Base-by-base conservation (phyloP, 805 yeast species). In the Starmerella powellii region DNA sequence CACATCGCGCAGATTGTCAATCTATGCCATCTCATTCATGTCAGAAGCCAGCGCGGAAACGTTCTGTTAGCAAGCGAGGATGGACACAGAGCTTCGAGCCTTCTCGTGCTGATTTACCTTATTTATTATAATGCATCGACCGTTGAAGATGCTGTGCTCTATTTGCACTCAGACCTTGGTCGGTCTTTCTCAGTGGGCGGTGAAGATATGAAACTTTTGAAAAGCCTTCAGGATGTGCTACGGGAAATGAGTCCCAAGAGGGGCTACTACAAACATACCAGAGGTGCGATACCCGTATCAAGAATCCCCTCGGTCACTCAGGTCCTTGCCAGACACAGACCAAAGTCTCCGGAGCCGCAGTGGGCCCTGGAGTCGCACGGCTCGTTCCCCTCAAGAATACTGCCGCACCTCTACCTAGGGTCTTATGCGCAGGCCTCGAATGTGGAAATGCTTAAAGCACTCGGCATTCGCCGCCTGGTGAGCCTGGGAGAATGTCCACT, bases 11-110 rank as follows among this genome's bases (percentile, higher is more conserved):
- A 16, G 13, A 6, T 40, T 16, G 8, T 31, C 15, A 20, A 30
- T 16, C 13, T 36, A 19, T 36, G 32, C 37, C 15, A 18, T 17
- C 18, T 41, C 15, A 23, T 37, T 6, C 19, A 23, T 28, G 18
- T n/a, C 5, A 17, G 35, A 2, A 31, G 33, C 34, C 31, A 24
- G 24, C 19, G 11, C 13, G 17, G 29, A 6, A 20, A 40, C 34
- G 19, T 41, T 20, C 66, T 87, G 46, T 64, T 87, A 8, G 79
- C 76, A 56, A 85, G 95, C 55, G 73, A 82, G 2, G 95, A 88
- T 61, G 97, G 97, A 0, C 88, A 87, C 60, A 84, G 95, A 0
- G 95, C 86, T 56, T 80, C 87, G 39, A 76, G 94, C 4, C 67
- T 88, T n/a, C 60, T 87, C 31, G 72, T 75, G 0, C 63, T 84